phyloP scores from a whole-genome alignment of 495 filamentous ascomycete species.

The Beverwykella pulmonaria region DNA sequence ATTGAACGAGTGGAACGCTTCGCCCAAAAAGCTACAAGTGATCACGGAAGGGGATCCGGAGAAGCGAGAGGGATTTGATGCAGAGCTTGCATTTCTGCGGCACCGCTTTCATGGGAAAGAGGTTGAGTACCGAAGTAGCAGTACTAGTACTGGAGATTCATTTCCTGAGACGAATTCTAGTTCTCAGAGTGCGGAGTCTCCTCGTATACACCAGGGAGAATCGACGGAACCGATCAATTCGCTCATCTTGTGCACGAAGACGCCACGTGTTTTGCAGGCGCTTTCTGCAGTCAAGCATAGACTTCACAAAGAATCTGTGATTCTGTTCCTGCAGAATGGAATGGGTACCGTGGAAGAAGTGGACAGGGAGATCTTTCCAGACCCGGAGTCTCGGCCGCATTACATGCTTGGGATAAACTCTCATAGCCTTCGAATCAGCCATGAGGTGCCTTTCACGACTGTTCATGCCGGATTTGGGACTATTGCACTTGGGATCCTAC shows the following conservation, averaged over 20 bases:
- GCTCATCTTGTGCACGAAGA: slow-evolving; percentile 72
- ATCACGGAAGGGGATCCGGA: slow-evolving; percentile 47
- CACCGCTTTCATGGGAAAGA: slow-evolving; percentile 29
- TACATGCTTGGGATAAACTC: slow-evolving; percentile 75
- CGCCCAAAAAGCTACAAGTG: slow-evolving; percentile 40
- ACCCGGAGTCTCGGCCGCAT: slow-evolving; percentile 64
- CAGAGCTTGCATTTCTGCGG: slow-evolving; percentile 50
- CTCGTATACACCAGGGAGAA: slow-evolving; percentile 16
- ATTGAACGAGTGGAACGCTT: slow-evolving; percentile 43
- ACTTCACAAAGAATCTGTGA: slow-evolving; percentile 70
- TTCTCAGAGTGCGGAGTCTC: not conserved
- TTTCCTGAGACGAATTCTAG: not conserved
- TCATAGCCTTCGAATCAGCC: slow-evolving; percentile 58
- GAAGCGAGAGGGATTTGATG: slow-evolving; percentile 51
- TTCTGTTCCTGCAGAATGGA: slow-evolving; percentile 81
- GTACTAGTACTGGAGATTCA: not conserved
- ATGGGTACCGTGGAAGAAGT: slow-evolving; percentile 79
- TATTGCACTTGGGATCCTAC: slow-evolving; percentile 61
- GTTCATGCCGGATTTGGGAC: slow-evolving; percentile 66
- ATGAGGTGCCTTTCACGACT: slow-evolving; percentile 60
- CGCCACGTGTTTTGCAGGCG: slow-evolving; percentile 58
- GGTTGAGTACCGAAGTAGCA: slow-evolving; percentile 8
- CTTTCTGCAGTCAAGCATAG: slow-evolving; percentile 63
- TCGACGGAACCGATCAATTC: slow-evolving; percentile 63
- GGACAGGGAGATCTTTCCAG: slow-evolving; percentile 66